Evolutionary conservation across 176 grass and related monocot species (phyloP).

Genomic region (bread wheat (Triticum aestivum)): IWGSC_CS_RefSeq_v2.1 NC_057814.1:113121121-113121620

Average conservation of each 20-base stretch:
- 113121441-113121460: not conserved
- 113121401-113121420: not conserved
- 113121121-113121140: not conserved
- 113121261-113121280: not conserved
- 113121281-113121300: not conserved
- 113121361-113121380: not conserved
- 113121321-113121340: not conserved
- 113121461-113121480: not conserved
- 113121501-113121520: not conserved
- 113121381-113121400: not conserved
- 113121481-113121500: not conserved
- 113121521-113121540: not conserved
- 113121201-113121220: not conserved
- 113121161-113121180: not conserved
- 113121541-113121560: not conserved
- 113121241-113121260: not conserved
- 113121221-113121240: not conserved
- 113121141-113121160: not conserved
- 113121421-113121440: not conserved
- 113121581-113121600: not conserved
- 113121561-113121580: not conserved
- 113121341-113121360: not conserved
- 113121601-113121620: not conserved
- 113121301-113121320: not conserved
- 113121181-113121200: no score